Percentiles rank a stretch among this genome's conserved stretches.
phyloP scores from a whole-genome alignment of 805 yeast species.

The Sugiyamaella marilandica region DNA sequence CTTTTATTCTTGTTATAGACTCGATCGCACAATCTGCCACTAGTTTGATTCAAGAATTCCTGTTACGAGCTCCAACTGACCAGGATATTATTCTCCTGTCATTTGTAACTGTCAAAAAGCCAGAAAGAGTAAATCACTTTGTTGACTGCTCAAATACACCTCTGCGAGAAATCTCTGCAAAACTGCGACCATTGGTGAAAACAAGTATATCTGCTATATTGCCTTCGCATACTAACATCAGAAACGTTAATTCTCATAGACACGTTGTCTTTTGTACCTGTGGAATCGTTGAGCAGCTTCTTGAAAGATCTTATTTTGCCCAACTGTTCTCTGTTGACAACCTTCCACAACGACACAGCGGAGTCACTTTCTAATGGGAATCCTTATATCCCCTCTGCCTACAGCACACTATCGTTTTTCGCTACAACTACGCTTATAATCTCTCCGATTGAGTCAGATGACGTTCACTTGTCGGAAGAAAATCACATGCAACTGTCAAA shows the following conservation, averaged over 20 bases:
- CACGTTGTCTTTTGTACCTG: conserved; percentile 56
- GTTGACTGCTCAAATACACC: conserved; percentile 11
- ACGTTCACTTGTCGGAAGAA: conserved; percentile 45
- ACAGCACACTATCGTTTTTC: conserved; percentile 56
- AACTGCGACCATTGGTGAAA: not conserved
- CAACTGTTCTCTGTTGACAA: conserved; percentile 41
- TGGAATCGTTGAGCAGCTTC: conserved; percentile 44
- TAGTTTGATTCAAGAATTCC: conserved; percentile 54
- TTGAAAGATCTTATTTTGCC: conserved; percentile 49
- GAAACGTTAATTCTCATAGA: conserved; percentile 57
- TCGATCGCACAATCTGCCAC: conserved; percentile 63
- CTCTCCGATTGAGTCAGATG: conserved; percentile 38
- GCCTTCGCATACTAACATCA: conserved; percentile 7
- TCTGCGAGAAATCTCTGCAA: not conserved
- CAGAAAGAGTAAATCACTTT: conserved; percentile 27
- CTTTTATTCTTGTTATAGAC: conserved; percentile 67
- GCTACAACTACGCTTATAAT: conserved; percentile 71
- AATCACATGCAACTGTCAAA: conserved; percentile 37
- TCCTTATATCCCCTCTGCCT: conserved; percentile 49
- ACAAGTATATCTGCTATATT: not conserved
- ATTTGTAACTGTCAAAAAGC: conserved; percentile 53
- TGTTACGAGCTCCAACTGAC: conserved; percentile 35
- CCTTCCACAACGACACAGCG: conserved; percentile 36
- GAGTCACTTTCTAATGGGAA: conserved; percentile 9
- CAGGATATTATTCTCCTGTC: conserved; percentile 52